phyloP scores from a whole-genome alignment of 169 alveolate genomes.

The Eimeria praecox region DNA sequence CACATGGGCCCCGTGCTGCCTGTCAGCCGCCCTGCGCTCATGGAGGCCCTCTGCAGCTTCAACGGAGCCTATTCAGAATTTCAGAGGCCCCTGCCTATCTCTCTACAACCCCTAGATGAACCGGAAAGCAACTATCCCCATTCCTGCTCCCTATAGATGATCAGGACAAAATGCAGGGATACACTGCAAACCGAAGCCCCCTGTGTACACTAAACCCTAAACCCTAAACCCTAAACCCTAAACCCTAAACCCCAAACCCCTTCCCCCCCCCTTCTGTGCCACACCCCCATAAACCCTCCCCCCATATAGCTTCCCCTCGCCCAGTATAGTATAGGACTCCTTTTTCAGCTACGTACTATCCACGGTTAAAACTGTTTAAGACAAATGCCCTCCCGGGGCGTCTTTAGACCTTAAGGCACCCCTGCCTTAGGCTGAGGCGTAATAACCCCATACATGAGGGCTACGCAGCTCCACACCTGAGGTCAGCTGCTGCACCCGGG shows the following conservation, averaged over 20 bases:
- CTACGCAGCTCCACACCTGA: background rate
- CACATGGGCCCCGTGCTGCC: constrained; percentile 22
- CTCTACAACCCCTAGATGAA: background rate
- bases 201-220: background rate
- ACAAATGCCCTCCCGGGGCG: background rate
- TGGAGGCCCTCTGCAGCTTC: constrained; percentile 37
- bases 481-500: background rate
- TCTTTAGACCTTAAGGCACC: background rate
- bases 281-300: background rate
- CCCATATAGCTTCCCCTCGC: background rate
- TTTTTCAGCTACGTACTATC: background rate
- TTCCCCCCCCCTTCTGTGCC: background rate
- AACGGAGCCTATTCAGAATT: constrained; percentile 6
- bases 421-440: background rate
- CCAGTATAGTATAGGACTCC: background rate
- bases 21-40: constrained; percentile 31
- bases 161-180: background rate
- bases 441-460: background rate
- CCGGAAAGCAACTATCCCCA: background rate
- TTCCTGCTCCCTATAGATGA: background rate
- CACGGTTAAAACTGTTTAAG: background rate
- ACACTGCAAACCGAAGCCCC: background rate
- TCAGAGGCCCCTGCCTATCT: background rate
- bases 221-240: background rate
- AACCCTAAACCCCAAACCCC: background rate